Percentiles rank a stretch among this genome's conserved stretches.
phyloP scores from a whole-genome alignment of 2,329 filamentous ascomycete genomes.

The Dactylellina haptotyla region DNA sequence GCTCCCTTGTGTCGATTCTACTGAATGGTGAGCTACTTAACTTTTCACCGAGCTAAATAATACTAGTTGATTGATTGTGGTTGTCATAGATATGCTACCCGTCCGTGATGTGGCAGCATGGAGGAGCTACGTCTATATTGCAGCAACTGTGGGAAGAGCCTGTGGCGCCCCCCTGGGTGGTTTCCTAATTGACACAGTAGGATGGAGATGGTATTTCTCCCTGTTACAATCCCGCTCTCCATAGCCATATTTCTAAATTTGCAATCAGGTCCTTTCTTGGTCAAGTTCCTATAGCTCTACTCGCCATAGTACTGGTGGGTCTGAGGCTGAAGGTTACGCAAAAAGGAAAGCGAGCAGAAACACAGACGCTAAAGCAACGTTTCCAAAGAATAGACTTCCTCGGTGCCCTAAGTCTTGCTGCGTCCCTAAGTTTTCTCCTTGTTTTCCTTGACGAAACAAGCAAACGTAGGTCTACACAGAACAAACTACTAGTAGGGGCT shows the following conservation, averaged over 20 bases:
- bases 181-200: slow-evolving; percentile 70
- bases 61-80: slow-evolving; percentile 63
- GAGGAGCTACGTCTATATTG: slow-evolving; percentile 68
- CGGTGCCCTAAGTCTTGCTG: slow-evolving; percentile 31
- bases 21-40: slow-evolving; percentile 64
- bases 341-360: slow-evolving; percentile 1
- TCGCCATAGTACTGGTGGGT: slow-evolving; percentile 73
- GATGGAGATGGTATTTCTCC: slow-evolving; percentile 70
- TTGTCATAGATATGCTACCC: slow-evolving; percentile 55
- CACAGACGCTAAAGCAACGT: slow-evolving; percentile 20
- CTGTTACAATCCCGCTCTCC: too few species aligned
- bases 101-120: slow-evolving; percentile 68
- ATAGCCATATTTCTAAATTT: slow-evolving; percentile 41
- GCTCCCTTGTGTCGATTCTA: slow-evolving; percentile 65
- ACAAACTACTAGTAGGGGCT: slow-evolving; percentile 4
- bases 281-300: slow-evolving; percentile 74
- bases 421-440: slow-evolving; percentile 36
- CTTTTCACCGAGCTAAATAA: slow-evolving; percentile 43
- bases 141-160: slow-evolving; percentile 66
- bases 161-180: slow-evolving; percentile 70
- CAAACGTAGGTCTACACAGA: slow-evolving; percentile 5
- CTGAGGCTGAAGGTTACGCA: slow-evolving; percentile 58
- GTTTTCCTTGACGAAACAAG: slow-evolving; percentile 40
- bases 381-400: slow-evolving; percentile 48
- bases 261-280: slow-evolving; percentile 73